A percentile compares a stretch with the other conserved stretches of the same genome.
Conservation (phyloP, 176 grass and related monocot genomes). For the Musa beccarii region DNA sequence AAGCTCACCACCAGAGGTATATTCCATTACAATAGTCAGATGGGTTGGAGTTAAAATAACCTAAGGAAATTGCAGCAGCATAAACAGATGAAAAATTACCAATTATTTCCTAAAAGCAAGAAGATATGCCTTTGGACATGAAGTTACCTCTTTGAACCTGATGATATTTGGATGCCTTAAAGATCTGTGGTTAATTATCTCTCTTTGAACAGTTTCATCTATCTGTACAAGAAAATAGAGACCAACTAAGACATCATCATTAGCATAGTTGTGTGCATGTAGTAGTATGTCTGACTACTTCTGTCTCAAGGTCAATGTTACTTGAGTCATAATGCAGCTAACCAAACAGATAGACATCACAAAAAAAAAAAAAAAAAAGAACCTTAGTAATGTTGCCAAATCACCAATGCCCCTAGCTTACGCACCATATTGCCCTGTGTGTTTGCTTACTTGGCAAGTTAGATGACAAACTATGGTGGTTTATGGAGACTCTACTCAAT, state of each 20-base stretch:
- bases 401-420: background rate
- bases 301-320: background rate
- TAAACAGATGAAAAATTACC: background rate
- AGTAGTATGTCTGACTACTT: background rate
- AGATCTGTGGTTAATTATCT: slow-evolving; percentile 98
- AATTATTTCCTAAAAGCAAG: background rate
- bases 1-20: slow-evolving; percentile 91
- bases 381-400: background rate
- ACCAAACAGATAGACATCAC: background rate
- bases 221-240: slow-evolving; percentile 37
- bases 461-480: background rate
- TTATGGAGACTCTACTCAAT: background rate
- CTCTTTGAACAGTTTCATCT: slow-evolving; percentile 97
- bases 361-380: background rate
- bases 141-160: slow-evolving; percentile 95
- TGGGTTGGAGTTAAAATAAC: slow-evolving; percentile 97
- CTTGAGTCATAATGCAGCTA: background rate
- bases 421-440: background rate
- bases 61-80: slow-evolving; percentile 16
- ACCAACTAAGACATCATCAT: background rate
- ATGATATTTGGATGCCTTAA: slow-evolving; percentile 96
- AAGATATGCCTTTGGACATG: background rate
- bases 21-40: slow-evolving; percentile 99
- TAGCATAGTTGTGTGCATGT: background rate
- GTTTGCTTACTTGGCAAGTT: background rate